phyloP scores from a whole-genome alignment of 257 asterid genomes.

The Ligustrum vulgare region DNA sequence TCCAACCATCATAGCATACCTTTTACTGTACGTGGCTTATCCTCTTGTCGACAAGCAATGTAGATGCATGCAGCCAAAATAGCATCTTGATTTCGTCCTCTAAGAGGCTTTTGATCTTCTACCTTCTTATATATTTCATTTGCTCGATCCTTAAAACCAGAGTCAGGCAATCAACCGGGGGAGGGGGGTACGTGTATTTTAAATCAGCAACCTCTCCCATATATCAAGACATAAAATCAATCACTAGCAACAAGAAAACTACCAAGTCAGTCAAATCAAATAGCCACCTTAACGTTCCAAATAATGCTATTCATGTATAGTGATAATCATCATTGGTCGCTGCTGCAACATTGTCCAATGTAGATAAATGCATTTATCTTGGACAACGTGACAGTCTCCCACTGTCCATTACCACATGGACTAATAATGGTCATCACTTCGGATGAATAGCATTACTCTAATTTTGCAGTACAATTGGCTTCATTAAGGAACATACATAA shows the following conservation, averaged over 20 bases:
- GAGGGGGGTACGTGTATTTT: background rate
- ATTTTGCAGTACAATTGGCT: background rate
- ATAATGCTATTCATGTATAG: too few relatives aligned
- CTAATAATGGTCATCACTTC: too few relatives aligned
- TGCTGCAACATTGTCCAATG: too few relatives aligned
- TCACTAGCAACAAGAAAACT: background rate
- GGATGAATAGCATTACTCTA: too few relatives aligned
- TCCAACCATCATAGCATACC: slow-evolving; percentile 32
- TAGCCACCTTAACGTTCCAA: background rate
- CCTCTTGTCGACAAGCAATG: slow-evolving; percentile 69
- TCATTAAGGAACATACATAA: background rate
- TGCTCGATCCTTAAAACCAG: slow-evolving; percentile 51
- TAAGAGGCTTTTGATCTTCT: slow-evolving; percentile 61
- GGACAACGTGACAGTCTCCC: too few relatives aligned
- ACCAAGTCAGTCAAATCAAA: background rate
- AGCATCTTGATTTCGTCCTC: slow-evolving; percentile 68
- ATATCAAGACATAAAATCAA: background rate
- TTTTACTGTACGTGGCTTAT: slow-evolving; percentile 66
- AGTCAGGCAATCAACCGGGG: background rate
- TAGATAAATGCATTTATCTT: too few relatives aligned
- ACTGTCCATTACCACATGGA: too few relatives aligned
- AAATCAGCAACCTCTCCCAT: background rate
- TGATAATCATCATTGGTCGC: too few relatives aligned
- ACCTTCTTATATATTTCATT: slow-evolving; percentile 67
- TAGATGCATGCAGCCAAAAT: slow-evolving; percentile 64